Evolutionary conservation across 2,329 filamentous ascomycete species (phyloP), one percentile per base, ranked within the genome.

Genomic region (Paramyrothecium roridum): DNA sequence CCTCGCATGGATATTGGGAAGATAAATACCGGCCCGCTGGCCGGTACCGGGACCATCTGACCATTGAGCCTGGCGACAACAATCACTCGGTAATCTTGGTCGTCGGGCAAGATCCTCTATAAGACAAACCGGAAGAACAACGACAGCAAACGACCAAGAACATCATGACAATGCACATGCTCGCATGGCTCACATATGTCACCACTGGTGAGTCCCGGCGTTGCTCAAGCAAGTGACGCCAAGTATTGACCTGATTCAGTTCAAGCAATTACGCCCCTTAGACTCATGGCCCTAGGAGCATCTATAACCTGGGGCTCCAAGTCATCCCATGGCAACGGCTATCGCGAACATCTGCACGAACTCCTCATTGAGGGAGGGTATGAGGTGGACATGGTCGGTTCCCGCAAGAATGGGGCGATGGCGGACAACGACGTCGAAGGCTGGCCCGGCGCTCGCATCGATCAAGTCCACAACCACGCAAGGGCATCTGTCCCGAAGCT

Each of bases 261-360:
- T 19, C 37, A 43, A 43, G 37, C 37, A 16, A 68, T 63, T 49
- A 60, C 65, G 7, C 57, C 67, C n/a, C 67, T 78, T 10, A 73
- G 74, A 47, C 69, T 77, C 59, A 75, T 78, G 70, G 68, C 75
- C 3, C 67, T 78, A 2, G 76, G 76, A 49, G 76, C 75, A 1
- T 76, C 73, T 53, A 76, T 78, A 55, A 76, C 74, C 11, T 71
- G 62, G 48, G 75, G 76, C 50, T 37, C 59, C 10, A 61, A 30
- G 3, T 76, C 74, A 1, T 63, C 69, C 1, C 66, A 70, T 50
- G 69, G 65, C 53, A 75, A 76, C 60, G 73, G 75, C 50, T 77
- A 76, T 63, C 73, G 75, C 34, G 53, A 62, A 20, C 55, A 60
- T 46, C 65, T 77, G 3, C 67, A 64, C 47, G 53, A 61, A 22